These are phyloP conservation scores for Datura wrightii DNA, from an alignment of 257 asterid genomes.

Conservation along the genomic window DNA sequence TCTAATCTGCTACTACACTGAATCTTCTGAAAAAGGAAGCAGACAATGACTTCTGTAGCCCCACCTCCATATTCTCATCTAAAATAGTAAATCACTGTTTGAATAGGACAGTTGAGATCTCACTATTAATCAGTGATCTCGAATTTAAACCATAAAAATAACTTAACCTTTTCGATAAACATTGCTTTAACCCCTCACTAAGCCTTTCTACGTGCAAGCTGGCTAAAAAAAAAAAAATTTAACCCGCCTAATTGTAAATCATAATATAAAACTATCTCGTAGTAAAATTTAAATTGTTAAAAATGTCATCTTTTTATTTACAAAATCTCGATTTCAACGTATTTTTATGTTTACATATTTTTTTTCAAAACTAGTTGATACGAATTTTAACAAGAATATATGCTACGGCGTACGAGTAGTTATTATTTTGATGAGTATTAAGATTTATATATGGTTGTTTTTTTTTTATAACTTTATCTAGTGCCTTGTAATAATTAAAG, in stretches of 20 bases:
- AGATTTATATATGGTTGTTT: neutral
- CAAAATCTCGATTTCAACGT: neutral
- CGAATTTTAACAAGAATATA: neutral
- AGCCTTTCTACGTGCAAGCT: too few relatives aligned
- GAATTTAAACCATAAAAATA: neutral
- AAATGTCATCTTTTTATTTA: neutral
- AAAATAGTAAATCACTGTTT: neutral
- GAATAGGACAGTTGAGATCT: neutral
- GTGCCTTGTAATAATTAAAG: neutral
- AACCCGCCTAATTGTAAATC: neutral
- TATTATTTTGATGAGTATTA: neutral
- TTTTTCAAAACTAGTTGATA: neutral
- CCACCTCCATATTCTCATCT: conserved; percentile 3
- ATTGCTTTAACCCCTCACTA: neutral
- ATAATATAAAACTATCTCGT: too few relatives aligned
- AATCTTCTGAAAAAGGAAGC: neutral
- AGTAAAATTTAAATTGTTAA: too few relatives aligned
- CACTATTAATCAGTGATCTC: neutral
- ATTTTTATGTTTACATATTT: neutral
- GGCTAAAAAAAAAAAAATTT: too few relatives aligned
- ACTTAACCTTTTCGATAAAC: too few relatives aligned
- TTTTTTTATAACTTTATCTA: neutral
- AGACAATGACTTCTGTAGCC: conserved; percentile 19
- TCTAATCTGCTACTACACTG: conserved; percentile 12
- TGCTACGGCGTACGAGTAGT: neutral